A percentile compares a stretch with the other conserved stretches of the same genome.
phyloP scores from a whole-genome alignment of 2,329 filamentous ascomycete genomes.

The Colletotrichum somersetense region DNA sequence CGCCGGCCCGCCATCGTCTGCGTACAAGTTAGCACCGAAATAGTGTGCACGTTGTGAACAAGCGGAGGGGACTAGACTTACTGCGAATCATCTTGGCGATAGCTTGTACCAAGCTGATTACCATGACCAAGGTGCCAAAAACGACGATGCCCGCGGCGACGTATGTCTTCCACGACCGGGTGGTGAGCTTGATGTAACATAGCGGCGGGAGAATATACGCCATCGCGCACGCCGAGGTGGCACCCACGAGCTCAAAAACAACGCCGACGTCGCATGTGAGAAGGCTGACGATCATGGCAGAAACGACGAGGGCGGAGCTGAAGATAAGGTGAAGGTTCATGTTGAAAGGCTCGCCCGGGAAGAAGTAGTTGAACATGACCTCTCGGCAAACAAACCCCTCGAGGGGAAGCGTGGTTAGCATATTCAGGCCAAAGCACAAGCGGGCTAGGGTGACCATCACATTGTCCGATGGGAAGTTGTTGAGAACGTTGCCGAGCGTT shows the following conservation, averaged over 20 bases:
- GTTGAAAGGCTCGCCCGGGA: slow-evolving; percentile 79
- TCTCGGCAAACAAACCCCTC: slow-evolving; percentile 98
- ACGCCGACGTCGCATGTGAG: slow-evolving; percentile 93
- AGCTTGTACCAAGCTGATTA: slow-evolving; percentile 81
- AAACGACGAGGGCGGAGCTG: slow-evolving; percentile 84
- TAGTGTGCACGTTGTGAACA: too few species aligned
- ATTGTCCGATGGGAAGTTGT: slow-evolving; percentile 95
- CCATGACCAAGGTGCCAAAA: slow-evolving; percentile 86
- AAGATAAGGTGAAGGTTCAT: slow-evolving; percentile 88
- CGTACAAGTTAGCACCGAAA: background rate
- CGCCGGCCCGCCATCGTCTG: slow-evolving; percentile 34
- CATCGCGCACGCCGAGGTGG: slow-evolving; percentile 92
- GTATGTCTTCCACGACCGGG: slow-evolving; percentile 78
- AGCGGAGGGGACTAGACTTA: slow-evolving; percentile 46
- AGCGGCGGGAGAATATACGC: slow-evolving; percentile 96
- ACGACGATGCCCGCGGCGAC: slow-evolving; percentile 78
- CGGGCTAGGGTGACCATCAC: slow-evolving; percentile 94
- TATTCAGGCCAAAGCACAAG: slow-evolving; percentile 96
- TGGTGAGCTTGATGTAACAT: slow-evolving; percentile 94
- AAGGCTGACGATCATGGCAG: slow-evolving; percentile 81
- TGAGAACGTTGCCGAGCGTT: slow-evolving; percentile 95
- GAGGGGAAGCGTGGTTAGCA: slow-evolving; percentile 95
- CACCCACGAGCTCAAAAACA: slow-evolving; percentile 96
- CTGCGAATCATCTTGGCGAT: slow-evolving; percentile 74
- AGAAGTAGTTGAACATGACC: slow-evolving; percentile 91